Conservation (phyloP, 2,329 filamentous ascomycete genomes). For the Boeremia lycopersici region DNA sequence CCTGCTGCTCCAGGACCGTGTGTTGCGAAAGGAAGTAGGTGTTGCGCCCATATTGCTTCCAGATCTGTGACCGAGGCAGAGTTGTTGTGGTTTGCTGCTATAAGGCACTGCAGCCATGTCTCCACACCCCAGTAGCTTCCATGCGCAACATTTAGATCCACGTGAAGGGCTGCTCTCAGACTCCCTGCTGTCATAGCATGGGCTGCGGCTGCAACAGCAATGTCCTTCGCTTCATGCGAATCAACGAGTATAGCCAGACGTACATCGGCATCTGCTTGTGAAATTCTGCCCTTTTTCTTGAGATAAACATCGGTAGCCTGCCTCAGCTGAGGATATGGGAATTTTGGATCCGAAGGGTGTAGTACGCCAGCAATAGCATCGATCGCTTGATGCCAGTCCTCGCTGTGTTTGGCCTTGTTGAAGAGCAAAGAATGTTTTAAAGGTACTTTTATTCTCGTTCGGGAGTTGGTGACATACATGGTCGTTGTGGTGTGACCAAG, state of each 20-base stretch:
- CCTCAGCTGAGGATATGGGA: slow-evolving; percentile 29
- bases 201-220: slow-evolving; percentile 39
- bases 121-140: slow-evolving; percentile 38
- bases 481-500: slow-evolving; percentile 12
- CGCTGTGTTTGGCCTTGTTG: slow-evolving; percentile 32
- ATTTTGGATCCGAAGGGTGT: slow-evolving; percentile 33
- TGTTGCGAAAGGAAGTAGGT: slow-evolving; percentile 32
- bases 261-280: slow-evolving; percentile 29
- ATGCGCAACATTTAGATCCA: slow-evolving; percentile 33
- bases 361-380: slow-evolving; percentile 29
- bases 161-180: slow-evolving; percentile 29
- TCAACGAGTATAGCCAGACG: slow-evolving; percentile 31
- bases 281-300: slow-evolving; percentile 40
- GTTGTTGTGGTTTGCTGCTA: slow-evolving; percentile 37
- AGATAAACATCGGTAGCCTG: slow-evolving; percentile 38
- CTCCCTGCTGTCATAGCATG: slow-evolving; percentile 36
- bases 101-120: slow-evolving; percentile 35
- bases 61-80: slow-evolving; percentile 29
- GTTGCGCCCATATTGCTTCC: slow-evolving; percentile 36
- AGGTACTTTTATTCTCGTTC: slow-evolving; percentile 22
- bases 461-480: slow-evolving; percentile 18
- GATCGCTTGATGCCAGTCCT: slow-evolving; percentile 38
- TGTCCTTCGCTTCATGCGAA: slow-evolving; percentile 26
- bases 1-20: slow-evolving; percentile 31
- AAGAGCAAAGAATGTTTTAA: slow-evolving; percentile 26